Evolutionary conservation across 257 asterid species (phyloP), one percentile per base, ranked within the genome.

Genomic region (Linaria vulgaris): DNA sequence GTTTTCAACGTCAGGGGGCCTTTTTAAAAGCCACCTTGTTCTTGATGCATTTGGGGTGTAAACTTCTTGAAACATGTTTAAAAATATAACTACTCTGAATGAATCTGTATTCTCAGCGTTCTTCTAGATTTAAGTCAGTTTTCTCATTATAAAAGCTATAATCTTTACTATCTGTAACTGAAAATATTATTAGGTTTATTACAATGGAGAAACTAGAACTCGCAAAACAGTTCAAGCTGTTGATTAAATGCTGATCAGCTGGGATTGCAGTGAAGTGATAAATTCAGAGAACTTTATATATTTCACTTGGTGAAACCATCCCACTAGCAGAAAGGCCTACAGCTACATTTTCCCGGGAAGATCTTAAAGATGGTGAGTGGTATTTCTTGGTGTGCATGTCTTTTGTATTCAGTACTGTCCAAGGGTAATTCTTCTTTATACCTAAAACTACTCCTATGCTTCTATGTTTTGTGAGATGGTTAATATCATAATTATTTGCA

Each of bases 331-430:
- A 76, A 68, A 78, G 96, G 78, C 96, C 95, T 11, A 78, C 97
- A 0, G 88, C 88, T 72, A 80, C 97, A 56, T 75, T 92, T 62
- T 86, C 96, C 63, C 97, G 96, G 1, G 99, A 92, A 78, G 99
- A 92, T 79, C 97, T 92, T 67, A 86, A 96, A 0, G 96, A 92
- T 71, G 74, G 96, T 0, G 97, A 92, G 77, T 92, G 99, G 97
- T 89, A 83, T 75, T 92, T 80, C 86, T 76, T 92, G 91, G 95
- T 87, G 73, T 92, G 97, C 80, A 92, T 89, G 97, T 92, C 99
- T 0, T 89, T 89, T 63, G 70, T 76, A 15, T 92, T 87, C 88
- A 74, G 72, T 47, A 39, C 59, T 50, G 88, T 83, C 69, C 90
- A 89, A 87, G 95, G 96, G 99, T 92, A 92, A 76, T 38, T 64